phyloP scores from a whole-genome alignment of 192 early-diverging fungal species.

The Rhizoclosmatium sp. region DNA sequence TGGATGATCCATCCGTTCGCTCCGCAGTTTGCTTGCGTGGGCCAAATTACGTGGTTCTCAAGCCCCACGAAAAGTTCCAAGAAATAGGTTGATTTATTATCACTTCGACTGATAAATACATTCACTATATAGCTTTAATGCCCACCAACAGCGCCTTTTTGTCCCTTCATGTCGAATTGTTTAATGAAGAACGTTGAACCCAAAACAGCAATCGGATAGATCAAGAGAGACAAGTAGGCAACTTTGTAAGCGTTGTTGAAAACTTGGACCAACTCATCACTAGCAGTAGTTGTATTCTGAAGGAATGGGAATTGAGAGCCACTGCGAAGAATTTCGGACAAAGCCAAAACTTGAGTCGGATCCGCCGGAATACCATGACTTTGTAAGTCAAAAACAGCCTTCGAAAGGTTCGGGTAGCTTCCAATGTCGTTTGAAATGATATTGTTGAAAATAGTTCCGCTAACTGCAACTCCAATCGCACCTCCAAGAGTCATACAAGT shows the following conservation, averaged over 20 bases:
- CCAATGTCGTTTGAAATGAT: constrained; percentile 50
- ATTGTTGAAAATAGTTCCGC: constrained; percentile 66
- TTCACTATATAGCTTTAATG: no score
- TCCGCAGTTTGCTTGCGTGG: no score
- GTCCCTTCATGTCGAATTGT: background rate
- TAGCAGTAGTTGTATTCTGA: background rate
- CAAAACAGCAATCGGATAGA: constrained; percentile 4
- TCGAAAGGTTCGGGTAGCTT: background rate
- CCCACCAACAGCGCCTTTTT: no score
- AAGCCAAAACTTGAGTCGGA: constrained; percentile 10
- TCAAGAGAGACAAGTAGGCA: background rate
- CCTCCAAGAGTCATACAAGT: constrained; percentile 73
- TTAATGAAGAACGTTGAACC: background rate
- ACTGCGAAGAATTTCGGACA: background rate
- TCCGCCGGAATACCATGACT: constrained; percentile 7
- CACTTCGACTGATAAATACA: no score
- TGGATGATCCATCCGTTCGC: no score
- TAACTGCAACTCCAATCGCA: constrained; percentile 65
- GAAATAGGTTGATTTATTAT: no score
- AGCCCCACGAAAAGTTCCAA: no score
- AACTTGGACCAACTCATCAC: background rate
- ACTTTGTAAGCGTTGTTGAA: background rate
- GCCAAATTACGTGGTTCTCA: no score
- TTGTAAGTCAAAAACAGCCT: background rate
- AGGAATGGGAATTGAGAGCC: background rate